phyloP scores from a whole-genome alignment of 1,284 basidiomycete genomes.

The Ustilago bromivora region DNA sequence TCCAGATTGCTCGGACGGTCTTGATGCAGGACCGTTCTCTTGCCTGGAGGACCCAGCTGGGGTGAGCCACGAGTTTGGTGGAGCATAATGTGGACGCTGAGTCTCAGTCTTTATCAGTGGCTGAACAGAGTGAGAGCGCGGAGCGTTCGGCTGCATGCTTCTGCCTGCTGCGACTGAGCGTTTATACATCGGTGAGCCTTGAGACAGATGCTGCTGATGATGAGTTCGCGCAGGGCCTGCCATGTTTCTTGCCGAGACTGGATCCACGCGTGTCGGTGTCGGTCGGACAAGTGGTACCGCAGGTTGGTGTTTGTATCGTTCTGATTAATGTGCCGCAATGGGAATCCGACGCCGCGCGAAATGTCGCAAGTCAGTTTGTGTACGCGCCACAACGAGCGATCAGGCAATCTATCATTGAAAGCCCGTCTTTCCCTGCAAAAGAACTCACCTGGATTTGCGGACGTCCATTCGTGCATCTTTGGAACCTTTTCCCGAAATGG shows the following conservation, averaged over 20 bases:
- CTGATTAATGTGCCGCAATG: not conserved
- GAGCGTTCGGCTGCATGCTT: not conserved
- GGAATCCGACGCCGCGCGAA: not conserved
- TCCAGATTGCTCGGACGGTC: not conserved
- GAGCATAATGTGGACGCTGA: not conserved
- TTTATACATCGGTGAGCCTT: not conserved
- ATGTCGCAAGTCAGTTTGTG: not conserved
- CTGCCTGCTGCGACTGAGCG: not conserved
- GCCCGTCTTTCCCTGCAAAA: not conserved
- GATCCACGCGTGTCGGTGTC: not conserved
- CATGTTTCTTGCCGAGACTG: not conserved
- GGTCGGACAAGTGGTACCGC: not conserved
- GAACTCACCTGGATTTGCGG: conserved; percentile 13
- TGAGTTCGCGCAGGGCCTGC: not conserved
- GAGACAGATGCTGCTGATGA: not conserved
- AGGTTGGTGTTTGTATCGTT: not conserved
- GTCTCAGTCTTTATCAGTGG: not conserved
- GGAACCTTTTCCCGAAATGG: conserved; percentile 23
- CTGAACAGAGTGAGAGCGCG: not conserved
- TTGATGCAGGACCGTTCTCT: not conserved
- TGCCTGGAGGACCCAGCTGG: not conserved
- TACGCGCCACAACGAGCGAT: not conserved
- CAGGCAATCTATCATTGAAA: no score
- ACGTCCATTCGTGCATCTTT: not conserved
- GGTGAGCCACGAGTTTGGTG: not conserved